Percentiles rank a stretch among this genome's conserved stretches.
Conservation (phyloP, 225 moss, liverwort and hornwort genomes). For the Anthoceros angustus region DNA sequence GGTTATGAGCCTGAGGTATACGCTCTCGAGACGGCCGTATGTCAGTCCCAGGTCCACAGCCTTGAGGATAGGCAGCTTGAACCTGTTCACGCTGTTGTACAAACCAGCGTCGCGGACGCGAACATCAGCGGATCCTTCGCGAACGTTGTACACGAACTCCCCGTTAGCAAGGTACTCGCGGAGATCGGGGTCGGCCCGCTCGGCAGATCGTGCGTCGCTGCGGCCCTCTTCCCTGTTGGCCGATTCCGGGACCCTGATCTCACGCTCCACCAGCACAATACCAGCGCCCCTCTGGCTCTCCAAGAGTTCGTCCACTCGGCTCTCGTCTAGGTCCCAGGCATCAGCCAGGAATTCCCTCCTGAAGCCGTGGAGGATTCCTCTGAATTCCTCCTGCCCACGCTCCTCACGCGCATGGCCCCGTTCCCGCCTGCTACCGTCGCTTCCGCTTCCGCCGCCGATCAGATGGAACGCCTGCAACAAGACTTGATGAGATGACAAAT, state of each 20-base stretch:
- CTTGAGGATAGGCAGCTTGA: background rate
- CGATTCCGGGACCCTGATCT: background rate
- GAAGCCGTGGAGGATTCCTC: background rate
- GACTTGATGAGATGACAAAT: background rate
- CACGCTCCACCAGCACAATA: background rate
- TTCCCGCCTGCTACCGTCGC: background rate
- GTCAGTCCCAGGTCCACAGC: background rate
- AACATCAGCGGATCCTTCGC: background rate
- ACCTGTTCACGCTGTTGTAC: background rate
- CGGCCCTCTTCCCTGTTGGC: background rate
- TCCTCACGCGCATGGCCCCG: background rate
- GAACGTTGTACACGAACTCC: constrained; percentile 1
- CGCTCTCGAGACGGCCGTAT: constrained; percentile 1
- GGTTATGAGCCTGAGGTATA: background rate
- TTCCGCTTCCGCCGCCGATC: too few relatives aligned
- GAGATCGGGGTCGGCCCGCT: background rate
- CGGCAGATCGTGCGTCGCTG: background rate
- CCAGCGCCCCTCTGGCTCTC: background rate
- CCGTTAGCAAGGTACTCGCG: background rate
- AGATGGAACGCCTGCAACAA: too few relatives aligned
- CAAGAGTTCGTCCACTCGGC: background rate
- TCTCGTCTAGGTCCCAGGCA: background rate
- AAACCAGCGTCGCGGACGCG: background rate
- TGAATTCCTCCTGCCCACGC: background rate
- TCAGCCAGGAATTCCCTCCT: constrained; percentile 1